These are phyloP conservation scores for Kwoniella sp. DNA, from an alignment of 768 basidiomycete species.

Conservation along the genomic window DNA sequence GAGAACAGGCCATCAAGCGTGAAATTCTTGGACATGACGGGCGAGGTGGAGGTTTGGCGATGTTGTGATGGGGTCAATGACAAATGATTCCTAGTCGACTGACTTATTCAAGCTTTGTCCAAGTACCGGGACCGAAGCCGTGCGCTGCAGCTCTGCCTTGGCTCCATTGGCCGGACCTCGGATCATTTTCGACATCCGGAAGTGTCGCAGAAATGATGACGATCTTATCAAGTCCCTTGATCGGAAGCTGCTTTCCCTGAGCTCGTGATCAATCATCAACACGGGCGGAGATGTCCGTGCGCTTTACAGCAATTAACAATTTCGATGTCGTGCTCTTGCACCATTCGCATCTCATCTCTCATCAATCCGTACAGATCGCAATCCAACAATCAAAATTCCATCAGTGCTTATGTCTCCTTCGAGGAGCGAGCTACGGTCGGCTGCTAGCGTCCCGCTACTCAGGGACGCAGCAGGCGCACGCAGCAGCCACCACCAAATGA, in stretches of 20 bases:
- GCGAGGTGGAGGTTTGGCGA: not conserved
- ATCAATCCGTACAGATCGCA: not conserved
- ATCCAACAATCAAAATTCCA: too few species aligned
- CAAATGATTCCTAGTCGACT: too few species aligned
- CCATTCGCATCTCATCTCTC: conserved; percentile 4
- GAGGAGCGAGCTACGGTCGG: too few species aligned
- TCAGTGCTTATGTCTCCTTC: too few species aligned
- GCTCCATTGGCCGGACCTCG: not conserved
- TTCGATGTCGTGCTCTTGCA: conserved; percentile 20
- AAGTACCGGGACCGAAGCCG: too few species aligned
- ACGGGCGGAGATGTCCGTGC: not conserved
- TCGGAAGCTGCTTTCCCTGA: not conserved
- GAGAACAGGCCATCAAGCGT: conserved; percentile 23
- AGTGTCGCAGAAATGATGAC: not conserved
- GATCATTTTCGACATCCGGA: not conserved
- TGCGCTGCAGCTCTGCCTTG: too few species aligned
- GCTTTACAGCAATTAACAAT: conserved; percentile 7
- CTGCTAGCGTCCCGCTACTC: too few species aligned
- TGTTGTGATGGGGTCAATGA: too few species aligned
- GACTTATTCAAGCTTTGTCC: too few species aligned
- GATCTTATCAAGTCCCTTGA: not conserved
- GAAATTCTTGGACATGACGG: conserved; percentile 19
- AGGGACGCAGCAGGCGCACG: too few species aligned
- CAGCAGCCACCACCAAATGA: too few species aligned
- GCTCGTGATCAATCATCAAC: not conserved